Conservation (phyloP, 768 basidiomycete genomes). For the Leccinum sublutescens region DNA sequence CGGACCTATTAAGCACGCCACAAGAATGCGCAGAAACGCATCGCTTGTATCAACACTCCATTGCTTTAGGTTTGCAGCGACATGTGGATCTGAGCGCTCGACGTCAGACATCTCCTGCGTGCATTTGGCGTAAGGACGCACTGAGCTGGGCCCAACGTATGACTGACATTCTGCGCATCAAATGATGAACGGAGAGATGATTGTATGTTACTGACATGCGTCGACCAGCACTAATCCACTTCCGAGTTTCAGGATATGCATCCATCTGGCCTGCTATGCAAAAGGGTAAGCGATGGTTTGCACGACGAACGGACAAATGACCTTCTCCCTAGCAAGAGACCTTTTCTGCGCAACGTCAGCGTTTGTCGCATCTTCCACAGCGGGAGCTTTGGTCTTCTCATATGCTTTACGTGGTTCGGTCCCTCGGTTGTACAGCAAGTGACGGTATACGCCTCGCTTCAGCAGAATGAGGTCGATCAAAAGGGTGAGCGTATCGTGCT, state of each 20-base stretch:
- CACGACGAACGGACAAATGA: constrained; percentile 9
- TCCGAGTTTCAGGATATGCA: constrained; percentile 59
- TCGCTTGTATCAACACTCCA: constrained; percentile 53
- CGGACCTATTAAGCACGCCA: constrained; percentile 65
- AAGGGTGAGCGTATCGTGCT: constrained; percentile 72
- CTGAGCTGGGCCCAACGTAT: constrained; percentile 77
- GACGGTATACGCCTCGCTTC: constrained; percentile 78
- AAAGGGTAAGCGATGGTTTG: neutral
- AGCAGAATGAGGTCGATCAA: constrained; percentile 79
- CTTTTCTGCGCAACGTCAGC: neutral
- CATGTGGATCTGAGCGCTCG: constrained; percentile 37
- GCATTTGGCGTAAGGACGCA: constrained; percentile 28
- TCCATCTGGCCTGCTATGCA: constrained; percentile 60
- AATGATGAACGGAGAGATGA: neutral
- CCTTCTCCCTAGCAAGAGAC: constrained; percentile 27
- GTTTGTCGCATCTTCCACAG: neutral
- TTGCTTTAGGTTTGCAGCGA: constrained; percentile 38
- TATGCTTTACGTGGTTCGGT: constrained; percentile 54
- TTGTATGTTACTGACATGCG: constrained; percentile 54
- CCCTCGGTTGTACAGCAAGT: constrained; percentile 79
- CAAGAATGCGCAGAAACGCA: constrained; percentile 56
- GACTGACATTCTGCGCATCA: constrained; percentile 40
- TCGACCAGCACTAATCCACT: constrained; percentile 59
- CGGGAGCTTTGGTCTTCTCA: constrained; percentile 10
- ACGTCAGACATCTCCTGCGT: neutral